Evolutionary conservation across 1,284 basidiomycete genomes (phyloP).

Genomic region (Microbotryum intermedium): DNA sequence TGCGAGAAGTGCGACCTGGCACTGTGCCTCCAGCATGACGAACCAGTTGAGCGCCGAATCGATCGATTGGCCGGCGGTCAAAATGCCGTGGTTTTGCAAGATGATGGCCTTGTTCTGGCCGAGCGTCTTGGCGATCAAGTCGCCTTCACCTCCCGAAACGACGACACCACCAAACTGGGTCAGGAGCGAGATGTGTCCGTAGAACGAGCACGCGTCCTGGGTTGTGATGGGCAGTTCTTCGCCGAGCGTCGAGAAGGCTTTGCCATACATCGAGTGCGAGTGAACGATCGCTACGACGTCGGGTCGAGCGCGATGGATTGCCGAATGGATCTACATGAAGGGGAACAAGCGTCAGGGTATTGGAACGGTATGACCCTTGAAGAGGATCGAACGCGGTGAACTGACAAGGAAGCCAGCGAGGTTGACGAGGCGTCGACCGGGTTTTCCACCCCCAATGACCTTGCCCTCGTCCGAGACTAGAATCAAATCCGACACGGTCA

Average conservation of each 20-base stretch:
- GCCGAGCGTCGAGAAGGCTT: slow-evolving; percentile 54
- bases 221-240: slow-evolving; percentile 39
- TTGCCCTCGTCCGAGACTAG: slow-evolving; percentile 47
- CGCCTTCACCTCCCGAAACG: slow-evolving; percentile 51
- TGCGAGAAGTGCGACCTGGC: slow-evolving; percentile 49
- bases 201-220: slow-evolving; percentile 36
- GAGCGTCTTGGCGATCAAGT: slow-evolving; percentile 49
- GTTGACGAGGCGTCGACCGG: slow-evolving; percentile 35
- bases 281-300: slow-evolving; percentile 58
- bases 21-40: slow-evolving; percentile 44
- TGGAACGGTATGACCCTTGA: background rate
- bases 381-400: background rate
- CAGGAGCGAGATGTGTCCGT: slow-evolving; percentile 35
- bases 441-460: slow-evolving; percentile 44
- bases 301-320: slow-evolving; percentile 51
- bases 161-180: slow-evolving; percentile 51
- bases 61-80: slow-evolving; percentile 44
- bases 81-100: slow-evolving; percentile 51
- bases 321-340: slow-evolving; percentile 29
- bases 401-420: slow-evolving; percentile 21
- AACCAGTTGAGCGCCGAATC: slow-evolving; percentile 43
- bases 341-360: background rate
- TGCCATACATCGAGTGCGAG: slow-evolving; percentile 55
- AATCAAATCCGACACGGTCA: slow-evolving; percentile 26
- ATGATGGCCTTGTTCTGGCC: slow-evolving; percentile 40